Conservation (phyloP, 2,329 filamentous ascomycete species). For the Pseudopithomyces maydicus region DNA sequence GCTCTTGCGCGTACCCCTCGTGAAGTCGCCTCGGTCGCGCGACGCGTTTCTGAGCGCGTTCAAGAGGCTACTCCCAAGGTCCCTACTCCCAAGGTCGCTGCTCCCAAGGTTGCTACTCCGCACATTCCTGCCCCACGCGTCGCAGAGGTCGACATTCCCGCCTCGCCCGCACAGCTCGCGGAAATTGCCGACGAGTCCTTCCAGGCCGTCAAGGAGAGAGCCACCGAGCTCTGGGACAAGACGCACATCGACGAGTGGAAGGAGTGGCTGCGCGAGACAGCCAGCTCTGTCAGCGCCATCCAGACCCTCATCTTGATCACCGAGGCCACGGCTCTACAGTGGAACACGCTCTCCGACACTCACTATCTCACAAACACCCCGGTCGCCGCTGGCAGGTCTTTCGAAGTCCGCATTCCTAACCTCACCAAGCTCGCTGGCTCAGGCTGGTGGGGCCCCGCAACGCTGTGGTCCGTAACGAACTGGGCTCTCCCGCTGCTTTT, state of each 20-base stretch:
- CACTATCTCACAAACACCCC: constrained; percentile 76
- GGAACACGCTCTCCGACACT: constrained; percentile 69
- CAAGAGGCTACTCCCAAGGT: constrained; percentile 15
- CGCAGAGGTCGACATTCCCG: constrained; percentile 65
- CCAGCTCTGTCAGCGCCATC: constrained; percentile 68
- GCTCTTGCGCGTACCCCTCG: constrained; percentile 48
- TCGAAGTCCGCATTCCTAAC: constrained; percentile 74
- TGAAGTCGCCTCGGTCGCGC: constrained; percentile 42
- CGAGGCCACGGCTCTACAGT: constrained; percentile 70
- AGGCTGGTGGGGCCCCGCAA: constrained; percentile 82
- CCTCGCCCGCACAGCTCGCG: constrained; percentile 68
- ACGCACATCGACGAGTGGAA: constrained; percentile 71
- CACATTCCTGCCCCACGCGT: constrained; percentile 54
- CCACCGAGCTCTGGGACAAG: constrained; percentile 66
- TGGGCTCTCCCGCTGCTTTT: constrained; percentile 70
- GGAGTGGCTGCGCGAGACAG: constrained; percentile 68
- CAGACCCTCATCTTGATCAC: constrained; percentile 58
- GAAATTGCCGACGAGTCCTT: constrained; percentile 70
- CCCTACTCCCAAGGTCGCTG: constrained; percentile 28
- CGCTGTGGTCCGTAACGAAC: constrained; percentile 77
- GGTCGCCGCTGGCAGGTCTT: constrained; percentile 59
- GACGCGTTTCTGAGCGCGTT: constrained; percentile 60
- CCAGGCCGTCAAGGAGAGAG: constrained; percentile 71
- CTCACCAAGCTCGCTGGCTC: constrained; percentile 70
- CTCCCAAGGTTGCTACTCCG: constrained; percentile 31